Evolutionary conservation across 345 rosid genomes (phyloP).

Genomic region (Leavenworthia alabamica): DNA sequence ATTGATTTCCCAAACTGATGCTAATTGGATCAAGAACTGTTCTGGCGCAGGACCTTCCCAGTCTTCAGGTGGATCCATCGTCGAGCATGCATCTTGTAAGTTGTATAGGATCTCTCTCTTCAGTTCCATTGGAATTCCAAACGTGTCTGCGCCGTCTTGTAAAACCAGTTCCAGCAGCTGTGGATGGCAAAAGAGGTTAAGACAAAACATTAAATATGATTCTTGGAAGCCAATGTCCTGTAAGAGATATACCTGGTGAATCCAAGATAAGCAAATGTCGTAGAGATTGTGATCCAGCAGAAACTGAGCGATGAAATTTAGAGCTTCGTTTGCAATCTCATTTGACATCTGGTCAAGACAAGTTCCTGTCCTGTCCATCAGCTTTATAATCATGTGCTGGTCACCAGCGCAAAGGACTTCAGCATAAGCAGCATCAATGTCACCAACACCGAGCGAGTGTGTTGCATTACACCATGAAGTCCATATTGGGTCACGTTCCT

Average conservation of each 20-base stretch:
- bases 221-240: constrained; percentile 1
- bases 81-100: constrained; percentile 64
- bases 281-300: constrained; percentile 71
- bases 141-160: constrained; percentile 68
- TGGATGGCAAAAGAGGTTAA: background rate
- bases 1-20: constrained; percentile 85
- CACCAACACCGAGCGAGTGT: constrained; percentile 87
- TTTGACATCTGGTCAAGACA: constrained; percentile 75
- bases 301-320: constrained; percentile 68
- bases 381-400: constrained; percentile 82
- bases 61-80: constrained; percentile 77
- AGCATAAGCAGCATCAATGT: constrained; percentile 80
- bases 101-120: constrained; percentile 75
- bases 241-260: constrained; percentile 68
- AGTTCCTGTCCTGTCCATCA: constrained; percentile 93
- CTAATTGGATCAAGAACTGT: constrained; percentile 78
- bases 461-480: constrained; percentile 86
- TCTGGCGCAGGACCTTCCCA: constrained; percentile 88
- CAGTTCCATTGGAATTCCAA: constrained; percentile 69
- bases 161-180: constrained; percentile 72
- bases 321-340: constrained; percentile 70
- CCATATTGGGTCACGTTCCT: constrained; percentile 77
- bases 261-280: constrained; percentile 89
- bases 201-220: background rate
- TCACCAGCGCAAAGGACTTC: constrained; percentile 76